A percentile compares a stretch with the other conserved stretches of the same genome.
Evolutionary conservation across 176 grass and related monocot genomes (phyloP).

Genomic region (Coix lacrymajobi): DNA sequence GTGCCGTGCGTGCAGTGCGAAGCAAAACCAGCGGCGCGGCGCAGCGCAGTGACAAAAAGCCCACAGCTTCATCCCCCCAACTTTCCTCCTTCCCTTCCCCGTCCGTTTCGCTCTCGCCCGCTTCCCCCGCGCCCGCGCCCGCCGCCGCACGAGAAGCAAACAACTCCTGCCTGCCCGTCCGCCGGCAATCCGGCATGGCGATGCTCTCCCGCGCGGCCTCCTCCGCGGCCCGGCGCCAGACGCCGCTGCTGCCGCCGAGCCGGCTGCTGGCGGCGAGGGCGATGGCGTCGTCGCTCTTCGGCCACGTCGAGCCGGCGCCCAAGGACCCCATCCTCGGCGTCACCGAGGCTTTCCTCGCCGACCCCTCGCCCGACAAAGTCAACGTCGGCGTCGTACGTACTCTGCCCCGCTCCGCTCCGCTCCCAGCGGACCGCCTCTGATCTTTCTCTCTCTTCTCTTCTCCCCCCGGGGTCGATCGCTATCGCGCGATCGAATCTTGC

Average conservation of each 20-base stretch:
- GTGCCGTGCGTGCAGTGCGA: background rate
- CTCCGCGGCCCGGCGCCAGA: slow-evolving; percentile 21
- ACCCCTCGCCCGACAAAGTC: slow-evolving; percentile 70
- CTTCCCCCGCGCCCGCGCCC: background rate
- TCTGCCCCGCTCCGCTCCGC: too few species aligned
- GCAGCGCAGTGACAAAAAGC: background rate
- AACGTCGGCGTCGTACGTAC: slow-evolving; percentile 82
- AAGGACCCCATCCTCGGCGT: slow-evolving; percentile 98
- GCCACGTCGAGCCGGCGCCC: slow-evolving; percentile 83
- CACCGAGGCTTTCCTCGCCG: slow-evolving; percentile 95
- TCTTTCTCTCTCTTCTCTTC: background rate
- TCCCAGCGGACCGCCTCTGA: too few species aligned
- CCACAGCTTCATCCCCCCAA: background rate
- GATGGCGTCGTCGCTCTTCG: slow-evolving; percentile 73
- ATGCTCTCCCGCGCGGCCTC: slow-evolving; percentile 27
- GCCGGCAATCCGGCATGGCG: slow-evolving; percentile 49
- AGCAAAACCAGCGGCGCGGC: slow-evolving; percentile 14
- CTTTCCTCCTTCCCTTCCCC: too few species aligned
- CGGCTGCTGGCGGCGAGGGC: slow-evolving; percentile 32
- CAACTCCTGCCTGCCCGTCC: background rate
- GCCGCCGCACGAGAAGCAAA: background rate
- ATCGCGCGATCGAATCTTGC: background rate
- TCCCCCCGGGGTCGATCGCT: background rate
- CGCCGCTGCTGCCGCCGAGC: background rate
- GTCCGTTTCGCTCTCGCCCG: background rate